Evolutionary conservation across 148 eudicot genomes (phyloP).

Genomic region (Diospyros lotus): DNA sequence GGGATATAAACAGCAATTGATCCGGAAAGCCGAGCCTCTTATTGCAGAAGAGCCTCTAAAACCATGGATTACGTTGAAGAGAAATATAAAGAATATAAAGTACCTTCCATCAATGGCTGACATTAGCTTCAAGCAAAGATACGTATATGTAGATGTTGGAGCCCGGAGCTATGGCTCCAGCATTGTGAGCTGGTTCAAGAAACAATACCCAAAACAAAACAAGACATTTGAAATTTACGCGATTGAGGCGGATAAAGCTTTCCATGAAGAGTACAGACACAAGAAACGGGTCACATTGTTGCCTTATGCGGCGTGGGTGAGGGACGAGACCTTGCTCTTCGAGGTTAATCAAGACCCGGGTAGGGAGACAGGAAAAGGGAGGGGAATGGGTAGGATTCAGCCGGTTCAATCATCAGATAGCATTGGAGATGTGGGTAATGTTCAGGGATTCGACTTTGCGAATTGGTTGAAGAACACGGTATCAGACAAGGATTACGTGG

Average conservation of each 20-base stretch:
- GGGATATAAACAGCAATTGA: slow-evolving; percentile 54
- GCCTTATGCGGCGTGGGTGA: slow-evolving; percentile 93
- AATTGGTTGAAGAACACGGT: slow-evolving; percentile 77
- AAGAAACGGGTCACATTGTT: slow-evolving; percentile 68
- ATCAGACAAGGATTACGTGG: slow-evolving; percentile 66
- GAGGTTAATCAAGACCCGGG: slow-evolving; percentile 71
- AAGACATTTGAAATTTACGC: slow-evolving; percentile 82
- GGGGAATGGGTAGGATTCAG: slow-evolving; percentile 84
- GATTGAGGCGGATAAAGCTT: slow-evolving; percentile 78
- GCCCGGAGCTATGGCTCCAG: slow-evolving; percentile 90
- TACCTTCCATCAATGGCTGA: slow-evolving; percentile 77
- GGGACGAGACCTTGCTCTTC: slow-evolving; percentile 70
- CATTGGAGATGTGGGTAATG: slow-evolving; percentile 43
- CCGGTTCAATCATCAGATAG: slow-evolving; percentile 43
- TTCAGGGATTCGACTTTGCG: slow-evolving; percentile 81
- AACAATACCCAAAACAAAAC: slow-evolving; percentile 88
- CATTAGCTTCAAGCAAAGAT: slow-evolving; percentile 64
- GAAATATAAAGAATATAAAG: slow-evolving; percentile 62
- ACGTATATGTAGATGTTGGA: slow-evolving; percentile 86
- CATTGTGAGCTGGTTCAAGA: slow-evolving; percentile 86
- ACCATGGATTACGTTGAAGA: slow-evolving; percentile 85
- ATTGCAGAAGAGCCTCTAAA: slow-evolving; percentile 69
- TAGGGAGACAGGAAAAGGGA: slow-evolving; percentile 54
- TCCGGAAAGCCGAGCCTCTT: slow-evolving; percentile 61
- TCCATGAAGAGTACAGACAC: slow-evolving; percentile 53